phyloP scores from a whole-genome alignment of 495 filamentous ascomycete species.

The Penicillium paradoxum region DNA sequence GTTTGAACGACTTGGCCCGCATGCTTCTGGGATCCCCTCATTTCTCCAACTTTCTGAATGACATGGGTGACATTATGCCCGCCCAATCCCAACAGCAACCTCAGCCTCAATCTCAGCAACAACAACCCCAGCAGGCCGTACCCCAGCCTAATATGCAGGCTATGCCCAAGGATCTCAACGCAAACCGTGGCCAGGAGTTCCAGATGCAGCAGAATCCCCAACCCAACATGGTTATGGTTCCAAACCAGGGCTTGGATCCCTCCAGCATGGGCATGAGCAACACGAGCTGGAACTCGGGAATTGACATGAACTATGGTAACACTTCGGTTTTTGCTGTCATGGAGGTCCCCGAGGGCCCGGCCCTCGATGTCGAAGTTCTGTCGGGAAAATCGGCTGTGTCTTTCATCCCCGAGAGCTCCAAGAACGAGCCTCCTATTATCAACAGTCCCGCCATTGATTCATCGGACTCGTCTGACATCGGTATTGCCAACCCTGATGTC shows the following conservation, averaged over 20 bases:
- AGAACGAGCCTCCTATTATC: constrained; percentile 49
- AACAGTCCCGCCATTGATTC: constrained; percentile 35
- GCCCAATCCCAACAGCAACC: constrained; percentile 32
- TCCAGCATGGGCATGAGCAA: constrained; percentile 53
- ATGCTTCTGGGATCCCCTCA: constrained; percentile 82
- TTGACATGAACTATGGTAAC: constrained; percentile 56
- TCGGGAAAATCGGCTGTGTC: constrained; percentile 62
- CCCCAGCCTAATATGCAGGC: constrained; percentile 8
- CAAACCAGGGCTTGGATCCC: constrained; percentile 66
- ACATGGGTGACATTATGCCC: constrained; percentile 54
- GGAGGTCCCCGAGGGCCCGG: constrained; percentile 65
- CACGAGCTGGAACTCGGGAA: constrained; percentile 50
- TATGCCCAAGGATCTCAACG: constrained; percentile 58
- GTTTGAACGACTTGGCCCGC: constrained; percentile 69
- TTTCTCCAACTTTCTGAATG: constrained; percentile 76
- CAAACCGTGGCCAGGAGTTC: constrained; percentile 51
- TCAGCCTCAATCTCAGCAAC: constrained; percentile 40
- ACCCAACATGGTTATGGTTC: constrained; percentile 69
- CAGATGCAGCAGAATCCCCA: constrained; percentile 56
- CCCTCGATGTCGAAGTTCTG: constrained; percentile 55
- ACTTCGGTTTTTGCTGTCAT: constrained; percentile 77
- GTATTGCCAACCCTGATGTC: constrained; percentile 39
- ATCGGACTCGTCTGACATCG: constrained; percentile 25
- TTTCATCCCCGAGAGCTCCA: constrained; percentile 37
- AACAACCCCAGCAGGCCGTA: constrained; percentile 26